Evolutionary conservation across 2,329 filamentous ascomycete genomes (phyloP).

Genomic region (Plectosphaerella sp.): DNA sequence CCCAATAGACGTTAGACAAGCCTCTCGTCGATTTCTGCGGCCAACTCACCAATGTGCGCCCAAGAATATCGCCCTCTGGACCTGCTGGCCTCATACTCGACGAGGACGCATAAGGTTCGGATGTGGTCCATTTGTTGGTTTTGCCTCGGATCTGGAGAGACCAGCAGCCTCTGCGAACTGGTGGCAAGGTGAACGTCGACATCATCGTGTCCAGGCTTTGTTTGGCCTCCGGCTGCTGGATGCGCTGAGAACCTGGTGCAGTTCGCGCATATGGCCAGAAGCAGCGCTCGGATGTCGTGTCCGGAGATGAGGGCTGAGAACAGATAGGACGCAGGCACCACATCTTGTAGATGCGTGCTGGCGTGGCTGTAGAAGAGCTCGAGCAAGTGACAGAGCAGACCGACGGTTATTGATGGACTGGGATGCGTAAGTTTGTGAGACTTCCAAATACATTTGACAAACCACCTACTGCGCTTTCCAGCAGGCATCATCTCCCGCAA

Average conservation of each 20-base stretch:
- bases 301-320: not conserved
- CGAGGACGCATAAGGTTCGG: not conserved
- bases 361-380: not conserved
- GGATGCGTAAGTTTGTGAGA: not conserved
- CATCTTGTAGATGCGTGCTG: not conserved
- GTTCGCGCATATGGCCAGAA: not conserved
- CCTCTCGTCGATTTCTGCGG: not conserved
- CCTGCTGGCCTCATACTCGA: not conserved
- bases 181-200: not conserved
- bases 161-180: not conserved
- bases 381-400: not conserved
- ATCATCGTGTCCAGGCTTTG: not conserved
- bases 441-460: not conserved
- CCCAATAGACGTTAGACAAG: too few species aligned
- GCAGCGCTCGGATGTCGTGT: not conserved
- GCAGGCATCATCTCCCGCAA: not conserved
- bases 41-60: not conserved
- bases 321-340: not conserved
- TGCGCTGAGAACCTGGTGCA: not conserved
- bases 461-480: not conserved
- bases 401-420: not conserved
- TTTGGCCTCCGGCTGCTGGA: not conserved
- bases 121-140: not conserved
- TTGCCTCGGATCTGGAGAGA: not conserved
- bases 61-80: not conserved